Evolutionary conservation across 2,329 filamentous ascomycete genomes (phyloP).

Genomic region (Stagonosporopsis vannaccii): DNA sequence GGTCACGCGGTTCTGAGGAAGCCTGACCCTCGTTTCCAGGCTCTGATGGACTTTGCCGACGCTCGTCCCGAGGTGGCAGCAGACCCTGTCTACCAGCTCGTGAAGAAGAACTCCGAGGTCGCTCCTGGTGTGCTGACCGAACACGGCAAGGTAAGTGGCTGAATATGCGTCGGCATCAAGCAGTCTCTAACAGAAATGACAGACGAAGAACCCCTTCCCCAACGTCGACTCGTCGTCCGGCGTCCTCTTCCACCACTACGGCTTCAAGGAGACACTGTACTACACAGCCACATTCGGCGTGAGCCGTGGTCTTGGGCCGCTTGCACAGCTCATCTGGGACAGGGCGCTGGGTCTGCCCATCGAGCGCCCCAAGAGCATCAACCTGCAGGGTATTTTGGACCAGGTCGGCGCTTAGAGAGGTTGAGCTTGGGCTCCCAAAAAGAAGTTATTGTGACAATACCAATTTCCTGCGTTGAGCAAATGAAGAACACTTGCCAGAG

Average conservation of each 20-base stretch:
- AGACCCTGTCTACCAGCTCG: slow-evolving; percentile 91
- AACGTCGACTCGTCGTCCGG: slow-evolving; percentile 95
- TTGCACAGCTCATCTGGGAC: slow-evolving; percentile 97
- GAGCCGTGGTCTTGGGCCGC: slow-evolving; percentile 79
- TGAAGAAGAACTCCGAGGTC: slow-evolving; percentile 90
- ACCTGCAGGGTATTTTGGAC: slow-evolving; percentile 84
- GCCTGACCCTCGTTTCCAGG: slow-evolving; percentile 95
- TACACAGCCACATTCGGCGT: slow-evolving; percentile 79
- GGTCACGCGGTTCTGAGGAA: slow-evolving; percentile 96
- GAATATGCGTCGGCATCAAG: neutral
- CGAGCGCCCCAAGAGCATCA: slow-evolving; percentile 97
- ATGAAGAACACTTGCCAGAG: slow-evolving; percentile 5
- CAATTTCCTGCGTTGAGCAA: slow-evolving; percentile 22
- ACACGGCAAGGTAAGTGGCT: slow-evolving; percentile 76
- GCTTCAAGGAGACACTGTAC: slow-evolving; percentile 96
- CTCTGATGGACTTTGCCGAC: slow-evolving; percentile 93
- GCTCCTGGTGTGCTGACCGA: slow-evolving; percentile 89
- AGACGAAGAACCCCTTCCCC: slow-evolving; percentile 95
- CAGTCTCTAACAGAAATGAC: slow-evolving; percentile 1
- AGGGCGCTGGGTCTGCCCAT: slow-evolving; percentile 92
- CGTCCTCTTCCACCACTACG: slow-evolving; percentile 97
- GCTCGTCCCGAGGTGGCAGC: slow-evolving; percentile 82
- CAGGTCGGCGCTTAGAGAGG: slow-evolving; percentile 48
- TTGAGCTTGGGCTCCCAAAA: slow-evolving; percentile 2
- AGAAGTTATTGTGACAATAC: slow-evolving; percentile 25